Evolutionary conservation across 2,329 filamentous ascomycete species (phyloP).

Genomic region (Elsinoe australis): DNA sequence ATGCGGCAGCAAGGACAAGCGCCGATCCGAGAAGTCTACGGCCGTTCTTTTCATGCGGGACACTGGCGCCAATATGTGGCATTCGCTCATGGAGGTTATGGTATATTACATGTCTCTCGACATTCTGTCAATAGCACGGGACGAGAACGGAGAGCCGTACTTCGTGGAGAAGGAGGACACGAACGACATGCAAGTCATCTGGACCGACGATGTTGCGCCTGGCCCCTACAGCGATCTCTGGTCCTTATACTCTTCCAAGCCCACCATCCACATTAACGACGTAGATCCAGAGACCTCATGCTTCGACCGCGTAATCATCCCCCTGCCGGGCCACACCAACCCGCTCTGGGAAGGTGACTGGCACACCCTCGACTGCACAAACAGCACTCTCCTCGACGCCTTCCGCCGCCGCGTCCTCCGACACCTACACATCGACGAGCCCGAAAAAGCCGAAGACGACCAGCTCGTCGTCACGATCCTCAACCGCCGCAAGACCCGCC

Average conservation of each 20-base stretch:
- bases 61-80: slow-evolving; percentile 17
- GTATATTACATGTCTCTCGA: slow-evolving; percentile 17
- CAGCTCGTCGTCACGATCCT: slow-evolving; percentile 15
- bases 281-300: slow-evolving; percentile 9
- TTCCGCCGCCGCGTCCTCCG: slow-evolving; percentile 16
- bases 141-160: slow-evolving; percentile 13
- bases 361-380: slow-evolving; percentile 14
- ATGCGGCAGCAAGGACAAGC: slow-evolving; percentile 17
- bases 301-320: slow-evolving; percentile 17
- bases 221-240: slow-evolving; percentile 16
- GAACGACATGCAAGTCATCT: slow-evolving; percentile 16
- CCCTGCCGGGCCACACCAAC: slow-evolving; percentile 13
- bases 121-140: slow-evolving; percentile 14
- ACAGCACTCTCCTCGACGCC: slow-evolving; percentile 15
- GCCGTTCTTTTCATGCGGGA: slow-evolving; percentile 17
- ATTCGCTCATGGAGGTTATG: slow-evolving; percentile 17
- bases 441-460: slow-evolving; percentile 2
- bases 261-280: slow-evolving; percentile 17
- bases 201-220: slow-evolving; percentile 15
- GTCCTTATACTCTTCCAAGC: slow-evolving; percentile 15
- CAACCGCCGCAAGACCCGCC: slow-evolving; percentile 14
- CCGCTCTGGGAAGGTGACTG: slow-evolving; percentile 18
- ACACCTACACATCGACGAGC: slow-evolving; percentile 12
- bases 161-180: slow-evolving; percentile 12
- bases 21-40: slow-evolving; percentile 11